Conservation (phyloP, 768 basidiomycete species). For the Phanerodontia chrysosporium region DNA sequence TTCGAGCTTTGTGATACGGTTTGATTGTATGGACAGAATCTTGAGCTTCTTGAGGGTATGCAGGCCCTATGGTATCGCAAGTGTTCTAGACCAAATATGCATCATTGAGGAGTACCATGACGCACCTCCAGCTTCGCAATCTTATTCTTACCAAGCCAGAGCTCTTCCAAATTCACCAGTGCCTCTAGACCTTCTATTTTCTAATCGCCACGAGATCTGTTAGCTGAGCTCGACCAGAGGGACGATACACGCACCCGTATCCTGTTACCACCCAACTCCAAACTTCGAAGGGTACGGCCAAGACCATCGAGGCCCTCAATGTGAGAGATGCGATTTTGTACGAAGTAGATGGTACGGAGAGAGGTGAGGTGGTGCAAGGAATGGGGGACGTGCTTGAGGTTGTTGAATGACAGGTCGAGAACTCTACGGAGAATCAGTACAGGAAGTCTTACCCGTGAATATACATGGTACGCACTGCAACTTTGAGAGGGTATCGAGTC, state of each 20-base stretch:
- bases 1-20: slow-evolving; percentile 86
- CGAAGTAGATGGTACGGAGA: slow-evolving; percentile 83
- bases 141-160: slow-evolving; percentile 99
- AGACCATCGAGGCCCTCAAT: slow-evolving; percentile 63
- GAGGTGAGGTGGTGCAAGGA: slow-evolving; percentile 51
- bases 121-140: slow-evolving; percentile 79
- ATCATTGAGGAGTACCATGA: background rate
- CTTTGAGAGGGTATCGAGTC: slow-evolving; percentile 51
- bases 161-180: slow-evolving; percentile 79
- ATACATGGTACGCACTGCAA: slow-evolving; percentile 47
- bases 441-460: background rate
- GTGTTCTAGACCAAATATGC: background rate
- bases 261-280: slow-evolving; percentile 92
- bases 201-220: slow-evolving; percentile 34
- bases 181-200: slow-evolving; percentile 83
- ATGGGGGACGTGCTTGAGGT: slow-evolving; percentile 69
- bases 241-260: slow-evolving; percentile 60
- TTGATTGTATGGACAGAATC: slow-evolving; percentile 90
- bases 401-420: slow-evolving; percentile 94
- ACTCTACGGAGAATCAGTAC: slow-evolving; percentile 39
- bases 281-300: slow-evolving; percentile 59
- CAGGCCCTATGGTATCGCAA: slow-evolving; percentile 50
- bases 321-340: slow-evolving; percentile 90
- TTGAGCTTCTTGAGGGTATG: slow-evolving; percentile 64
- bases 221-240: background rate